Percentiles rank a stretch among this genome's conserved stretches.
phyloP scores from a whole-genome alignment of 225 moss, liverwort and hornwort species.

The Sphagnum tenellum region DNA sequence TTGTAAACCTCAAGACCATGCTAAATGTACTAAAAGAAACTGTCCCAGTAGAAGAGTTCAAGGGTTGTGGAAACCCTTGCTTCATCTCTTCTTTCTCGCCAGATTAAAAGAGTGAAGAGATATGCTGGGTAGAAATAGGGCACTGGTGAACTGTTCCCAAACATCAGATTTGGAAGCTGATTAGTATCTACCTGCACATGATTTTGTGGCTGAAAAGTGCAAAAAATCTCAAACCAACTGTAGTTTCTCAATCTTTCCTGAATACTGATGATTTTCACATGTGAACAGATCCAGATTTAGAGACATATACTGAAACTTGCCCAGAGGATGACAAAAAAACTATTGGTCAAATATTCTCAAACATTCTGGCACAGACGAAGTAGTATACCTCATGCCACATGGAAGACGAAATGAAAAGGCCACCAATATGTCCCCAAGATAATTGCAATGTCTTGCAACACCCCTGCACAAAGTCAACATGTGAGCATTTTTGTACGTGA shows the following conservation, averaged over 20 bases:
- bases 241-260: too few relatives aligned
- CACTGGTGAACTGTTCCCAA: conserved; percentile 51
- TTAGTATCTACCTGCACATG: too few relatives aligned
- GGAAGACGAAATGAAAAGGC: conserved; percentile 87
- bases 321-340: background rate
- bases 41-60: too few relatives aligned
- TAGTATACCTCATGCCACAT: conserved; percentile 63
- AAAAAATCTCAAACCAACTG: too few relatives aligned
- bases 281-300: too few relatives aligned
- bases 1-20: too few relatives aligned
- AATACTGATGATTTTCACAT: too few relatives aligned
- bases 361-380: background rate
- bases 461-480: conserved; percentile 41
- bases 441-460: conserved; percentile 95
- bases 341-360: background rate
- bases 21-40: too few relatives aligned
- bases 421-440: conserved; percentile 93
- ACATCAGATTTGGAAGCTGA: too few relatives aligned
- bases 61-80: conserved; percentile 22
- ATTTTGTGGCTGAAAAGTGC: too few relatives aligned
- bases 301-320: too few relatives aligned
- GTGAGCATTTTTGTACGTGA: too few relatives aligned
- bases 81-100: conserved; percentile 94
- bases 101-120: conserved; percentile 71
- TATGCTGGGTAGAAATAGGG: conserved; percentile 92